These are phyloP conservation scores for Sphagnum contortum DNA, from an alignment of 225 moss, liverwort and hornwort species.

Conservation along the genomic window DNA sequence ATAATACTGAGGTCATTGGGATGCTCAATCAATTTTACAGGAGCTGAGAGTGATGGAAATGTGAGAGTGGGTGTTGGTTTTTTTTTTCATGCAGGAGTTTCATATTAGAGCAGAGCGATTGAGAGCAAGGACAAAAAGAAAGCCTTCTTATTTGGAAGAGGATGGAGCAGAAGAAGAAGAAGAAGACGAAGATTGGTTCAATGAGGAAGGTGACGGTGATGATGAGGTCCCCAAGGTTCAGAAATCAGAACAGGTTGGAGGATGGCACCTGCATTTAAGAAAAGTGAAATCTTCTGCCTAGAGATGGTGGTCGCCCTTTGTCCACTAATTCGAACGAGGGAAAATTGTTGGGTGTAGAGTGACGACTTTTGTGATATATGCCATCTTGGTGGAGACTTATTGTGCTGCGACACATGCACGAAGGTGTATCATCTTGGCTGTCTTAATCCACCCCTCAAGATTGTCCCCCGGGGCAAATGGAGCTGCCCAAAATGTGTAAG, in stretches of 20 bases:
- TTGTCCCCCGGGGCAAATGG: constrained; percentile 94
- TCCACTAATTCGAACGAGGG: neutral
- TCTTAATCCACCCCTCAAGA: constrained; percentile 96
- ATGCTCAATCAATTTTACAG: too few species aligned
- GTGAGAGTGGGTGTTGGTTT: neutral
- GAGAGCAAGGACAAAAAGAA: constrained; percentile 41
- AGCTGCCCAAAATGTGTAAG: constrained; percentile 99
- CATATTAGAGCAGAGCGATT: constrained; percentile 41
- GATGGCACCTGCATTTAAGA: neutral
- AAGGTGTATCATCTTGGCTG: constrained; percentile 93
- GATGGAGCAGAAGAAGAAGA: constrained; percentile 75
- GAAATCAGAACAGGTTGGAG: constrained; percentile 88
- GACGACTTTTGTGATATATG: constrained; percentile 98
- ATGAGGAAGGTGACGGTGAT: constrained; percentile 57
- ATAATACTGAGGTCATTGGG: too few species aligned
- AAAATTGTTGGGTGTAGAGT: constrained; percentile 45
- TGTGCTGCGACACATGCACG: constrained; percentile 97
- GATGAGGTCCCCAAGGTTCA: constrained; percentile 83
- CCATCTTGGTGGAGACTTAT: constrained; percentile 74
- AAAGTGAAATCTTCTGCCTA: too few species aligned
- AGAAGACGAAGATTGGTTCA: constrained; percentile 73
- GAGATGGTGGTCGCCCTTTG: neutral
- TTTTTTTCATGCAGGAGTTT: constrained; percentile 28
- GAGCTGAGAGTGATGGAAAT: too few species aligned
- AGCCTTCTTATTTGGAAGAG: constrained; percentile 49